Evolutionary conservation across 441 rosid species (phyloP).

Genomic region (Croton setiger): DNA sequence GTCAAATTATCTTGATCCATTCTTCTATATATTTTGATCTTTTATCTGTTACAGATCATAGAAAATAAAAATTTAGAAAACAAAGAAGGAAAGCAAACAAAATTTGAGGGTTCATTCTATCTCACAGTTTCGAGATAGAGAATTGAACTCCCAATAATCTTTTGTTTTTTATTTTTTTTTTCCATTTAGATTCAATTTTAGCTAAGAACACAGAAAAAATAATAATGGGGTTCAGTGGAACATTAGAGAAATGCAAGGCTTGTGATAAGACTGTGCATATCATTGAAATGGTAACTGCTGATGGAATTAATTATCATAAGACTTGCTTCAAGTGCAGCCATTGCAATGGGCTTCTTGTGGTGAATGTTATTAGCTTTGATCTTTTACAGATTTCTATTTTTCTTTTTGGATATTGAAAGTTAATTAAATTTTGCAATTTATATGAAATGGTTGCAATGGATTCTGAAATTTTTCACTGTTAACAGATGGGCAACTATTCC

Average conservation of each 20-base stretch:
- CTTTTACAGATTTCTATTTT: neutral
- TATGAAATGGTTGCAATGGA: neutral
- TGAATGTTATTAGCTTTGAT: constrained; percentile 6
- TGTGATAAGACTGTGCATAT: constrained; percentile 55
- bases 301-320: constrained; percentile 53
- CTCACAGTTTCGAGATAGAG: constrained; percentile 11
- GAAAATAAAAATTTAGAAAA: neutral
- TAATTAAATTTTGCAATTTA: neutral
- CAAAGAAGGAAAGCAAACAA: neutral
- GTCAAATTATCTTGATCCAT: neutral
- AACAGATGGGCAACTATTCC: constrained; percentile 78
- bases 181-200: neutral
- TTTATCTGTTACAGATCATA: neutral
- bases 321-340: constrained; percentile 65
- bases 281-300: constrained; percentile 45
- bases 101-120: constrained; percentile 11
- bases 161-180: constrained; percentile 1
- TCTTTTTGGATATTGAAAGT: neutral
- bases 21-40: neutral
- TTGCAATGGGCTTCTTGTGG: constrained; percentile 58
- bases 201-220: neutral
- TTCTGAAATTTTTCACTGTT: neutral
- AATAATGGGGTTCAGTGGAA: constrained; percentile 42
- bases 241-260: constrained; percentile 57
- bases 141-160: neutral